These are phyloP conservation scores for Arthrobotrys conoides DNA, from an alignment of 2,329 filamentous ascomycete genomes.

Conservation along the genomic window DNA sequence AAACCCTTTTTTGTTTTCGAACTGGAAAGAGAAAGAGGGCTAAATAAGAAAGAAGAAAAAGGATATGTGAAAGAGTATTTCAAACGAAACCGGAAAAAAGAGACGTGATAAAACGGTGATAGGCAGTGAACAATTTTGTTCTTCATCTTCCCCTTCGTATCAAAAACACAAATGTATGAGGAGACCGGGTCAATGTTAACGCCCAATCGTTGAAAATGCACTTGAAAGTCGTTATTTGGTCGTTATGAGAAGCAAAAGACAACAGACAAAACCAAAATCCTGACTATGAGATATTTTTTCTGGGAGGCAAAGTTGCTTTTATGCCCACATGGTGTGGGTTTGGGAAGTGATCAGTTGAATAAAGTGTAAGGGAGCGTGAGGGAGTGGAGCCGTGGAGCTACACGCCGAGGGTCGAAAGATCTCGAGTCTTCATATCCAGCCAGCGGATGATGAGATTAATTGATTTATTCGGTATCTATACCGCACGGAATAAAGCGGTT, in stretches of 20 bases:
- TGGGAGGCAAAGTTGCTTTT: constrained; percentile 35
- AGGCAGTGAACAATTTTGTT: constrained; percentile 25
- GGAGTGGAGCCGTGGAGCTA: constrained; percentile 5
- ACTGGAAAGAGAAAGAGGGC: not conserved
- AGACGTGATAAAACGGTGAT: not conserved
- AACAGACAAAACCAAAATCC: constrained; percentile 14
- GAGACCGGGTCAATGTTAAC: constrained; percentile 7
- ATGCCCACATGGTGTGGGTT: constrained; percentile 10
- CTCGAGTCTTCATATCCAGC: constrained; percentile 34
- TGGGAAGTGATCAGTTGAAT: not conserved
- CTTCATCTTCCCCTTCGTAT: constrained; percentile 1
- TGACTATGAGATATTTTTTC: not conserved
- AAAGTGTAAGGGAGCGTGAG: not conserved
- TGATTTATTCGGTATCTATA: constrained; percentile 19
- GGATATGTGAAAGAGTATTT: constrained; percentile 15
- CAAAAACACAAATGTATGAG: constrained; percentile 25
- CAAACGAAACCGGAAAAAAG: constrained; percentile 9
- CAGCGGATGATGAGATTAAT: constrained; percentile 37
- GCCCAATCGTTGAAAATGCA: constrained; percentile 28
- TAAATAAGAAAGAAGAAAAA: constrained; percentile 26
- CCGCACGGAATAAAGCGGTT: not conserved
- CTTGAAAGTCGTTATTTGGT: constrained; percentile 46
- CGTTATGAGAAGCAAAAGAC: constrained; percentile 20
- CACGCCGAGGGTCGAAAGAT: constrained; percentile 18
- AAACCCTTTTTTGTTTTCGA: not conserved